Conservation (phyloP, 2,329 filamentous ascomycete genomes). For the Xylariales sp. region DNA sequence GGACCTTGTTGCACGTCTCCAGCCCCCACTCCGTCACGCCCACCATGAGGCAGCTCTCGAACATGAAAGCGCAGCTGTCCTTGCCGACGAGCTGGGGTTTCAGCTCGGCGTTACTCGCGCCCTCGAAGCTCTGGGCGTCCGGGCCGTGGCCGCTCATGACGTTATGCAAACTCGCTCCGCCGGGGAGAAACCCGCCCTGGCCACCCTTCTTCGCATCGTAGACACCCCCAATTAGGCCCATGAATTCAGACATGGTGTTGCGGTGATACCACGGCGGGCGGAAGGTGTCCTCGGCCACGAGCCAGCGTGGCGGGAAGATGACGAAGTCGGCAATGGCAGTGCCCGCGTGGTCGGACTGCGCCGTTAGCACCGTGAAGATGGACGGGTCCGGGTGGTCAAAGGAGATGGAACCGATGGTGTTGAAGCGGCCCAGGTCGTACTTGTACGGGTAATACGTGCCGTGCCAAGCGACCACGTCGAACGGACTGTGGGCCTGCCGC, state of each 20-base stretch:
- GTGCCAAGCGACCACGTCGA: slow-evolving; percentile 69
- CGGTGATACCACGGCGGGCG: slow-evolving; percentile 59
- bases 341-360: slow-evolving; percentile 42
- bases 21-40: slow-evolving; percentile 69
- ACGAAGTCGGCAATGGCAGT: slow-evolving; percentile 59
- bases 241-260: slow-evolving; percentile 52
- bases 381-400: slow-evolving; percentile 66
- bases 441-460: slow-evolving; percentile 69
- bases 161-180: slow-evolving; percentile 50
- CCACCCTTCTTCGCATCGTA: slow-evolving; percentile 50
- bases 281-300: slow-evolving; percentile 57
- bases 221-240: slow-evolving; percentile 42
- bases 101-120: slow-evolving; percentile 59
- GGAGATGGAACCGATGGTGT: slow-evolving; percentile 61
- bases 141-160: slow-evolving; percentile 57
- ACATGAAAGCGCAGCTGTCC: slow-evolving; percentile 65
- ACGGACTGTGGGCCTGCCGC: slow-evolving; percentile 59
- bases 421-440: slow-evolving; percentile 66
- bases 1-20: slow-evolving; percentile 52
- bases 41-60: slow-evolving; percentile 65
- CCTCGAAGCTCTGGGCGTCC: slow-evolving; percentile 44
- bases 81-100: slow-evolving; percentile 53
- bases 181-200: slow-evolving; percentile 39
- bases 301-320: slow-evolving; percentile 59
- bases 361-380: slow-evolving; percentile 62